These are phyloP conservation scores for Camellia oleifera DNA, from an alignment of 179 eudicot species.

Conservation along the genomic window DNA sequence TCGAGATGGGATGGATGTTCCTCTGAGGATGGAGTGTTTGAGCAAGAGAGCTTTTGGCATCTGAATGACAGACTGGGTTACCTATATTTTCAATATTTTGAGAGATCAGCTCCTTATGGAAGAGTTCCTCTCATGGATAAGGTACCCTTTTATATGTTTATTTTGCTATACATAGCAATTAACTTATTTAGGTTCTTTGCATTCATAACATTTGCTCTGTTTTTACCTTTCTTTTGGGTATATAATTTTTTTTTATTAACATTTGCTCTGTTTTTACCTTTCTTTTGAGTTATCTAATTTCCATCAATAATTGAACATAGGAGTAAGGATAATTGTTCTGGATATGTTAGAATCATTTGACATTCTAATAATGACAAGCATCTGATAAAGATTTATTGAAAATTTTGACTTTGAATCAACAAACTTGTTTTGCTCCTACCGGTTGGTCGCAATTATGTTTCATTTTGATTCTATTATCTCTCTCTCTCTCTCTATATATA, in stretches of 20 bases:
- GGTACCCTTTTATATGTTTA: conserved; percentile 45
- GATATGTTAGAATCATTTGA: conserved; percentile 14
- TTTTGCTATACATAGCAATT: neutral
- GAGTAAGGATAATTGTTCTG: conserved; percentile 5
- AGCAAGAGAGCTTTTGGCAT: conserved; percentile 56
- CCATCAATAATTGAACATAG: neutral
- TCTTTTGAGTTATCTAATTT: neutral
- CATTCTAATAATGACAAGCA: neutral
- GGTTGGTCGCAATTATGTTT: neutral
- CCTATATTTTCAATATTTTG: conserved; percentile 81
- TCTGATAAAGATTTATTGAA: neutral
- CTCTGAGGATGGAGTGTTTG: conserved; percentile 70
- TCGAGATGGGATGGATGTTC: conserved; percentile 89
- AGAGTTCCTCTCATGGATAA: conserved; percentile 91
- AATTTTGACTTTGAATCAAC: conserved; percentile 16
- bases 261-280: neutral
- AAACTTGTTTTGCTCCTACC: conserved; percentile 11
- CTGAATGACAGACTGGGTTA: conserved; percentile 69
- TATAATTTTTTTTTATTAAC: neutral
- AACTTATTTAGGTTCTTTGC: neutral
- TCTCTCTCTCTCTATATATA: neutral
- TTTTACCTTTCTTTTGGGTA: neutral
- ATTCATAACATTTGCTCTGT: neutral
- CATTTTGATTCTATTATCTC: conserved; percentile 20
- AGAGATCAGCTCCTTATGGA: conserved; percentile 73